phyloP scores from a whole-genome alignment of 2,329 filamentous ascomycete species.

The Calonectria henricotiae region DNA sequence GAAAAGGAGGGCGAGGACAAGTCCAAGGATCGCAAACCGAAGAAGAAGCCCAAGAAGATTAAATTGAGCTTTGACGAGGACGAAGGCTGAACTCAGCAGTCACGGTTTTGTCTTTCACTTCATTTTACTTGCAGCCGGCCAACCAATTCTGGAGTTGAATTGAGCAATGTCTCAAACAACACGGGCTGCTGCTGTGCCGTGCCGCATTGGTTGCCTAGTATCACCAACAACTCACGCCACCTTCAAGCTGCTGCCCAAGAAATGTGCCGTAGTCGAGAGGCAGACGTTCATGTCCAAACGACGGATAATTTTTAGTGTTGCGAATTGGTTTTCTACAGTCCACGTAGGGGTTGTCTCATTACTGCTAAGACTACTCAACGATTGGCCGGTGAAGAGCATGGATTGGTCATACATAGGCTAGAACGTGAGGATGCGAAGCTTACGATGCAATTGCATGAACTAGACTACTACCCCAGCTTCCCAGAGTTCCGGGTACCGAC shows the following conservation, averaged over 20 bases:
- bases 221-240: constrained; percentile 31
- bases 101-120: not conserved
- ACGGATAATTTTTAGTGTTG: not conserved
- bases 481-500: not conserved
- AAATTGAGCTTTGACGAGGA: constrained; percentile 80
- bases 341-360: constrained; percentile 11
- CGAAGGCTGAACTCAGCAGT: constrained; percentile 59
- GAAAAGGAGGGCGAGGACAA: constrained; percentile 51
- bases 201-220: constrained; percentile 24
- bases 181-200: constrained; percentile 19
- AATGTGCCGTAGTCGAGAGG: not conserved
- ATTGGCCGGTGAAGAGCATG: not conserved
- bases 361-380: not conserved
- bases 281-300: not conserved
- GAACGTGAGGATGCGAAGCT: constrained; percentile 13
- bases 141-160: constrained; percentile 6
- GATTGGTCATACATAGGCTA: not conserved
- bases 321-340: not conserved
- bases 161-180: constrained; percentile 25
- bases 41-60: constrained; percentile 76
- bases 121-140: constrained; percentile 5
- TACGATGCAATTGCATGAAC: constrained; percentile 13
- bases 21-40: constrained; percentile 56
- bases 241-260: not conserved
- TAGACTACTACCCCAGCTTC: not conserved